Percentiles rank a stretch among this genome's conserved stretches.
Evolutionary conservation across 176 grass and related monocot genomes (phyloP).

Genomic region (Triticum monococcum): DNA sequence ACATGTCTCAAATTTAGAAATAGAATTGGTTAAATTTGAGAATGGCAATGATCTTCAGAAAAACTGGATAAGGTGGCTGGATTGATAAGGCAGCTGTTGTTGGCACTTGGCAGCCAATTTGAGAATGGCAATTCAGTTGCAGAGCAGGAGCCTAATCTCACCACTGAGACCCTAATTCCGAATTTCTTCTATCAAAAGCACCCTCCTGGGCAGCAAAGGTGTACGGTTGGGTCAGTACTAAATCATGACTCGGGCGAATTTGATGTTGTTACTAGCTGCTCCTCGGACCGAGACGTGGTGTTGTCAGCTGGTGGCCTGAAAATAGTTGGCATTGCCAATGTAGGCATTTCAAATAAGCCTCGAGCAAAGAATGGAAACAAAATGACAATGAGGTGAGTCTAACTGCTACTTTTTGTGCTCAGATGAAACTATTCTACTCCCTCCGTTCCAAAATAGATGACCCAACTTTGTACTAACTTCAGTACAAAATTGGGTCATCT

Average conservation of each 20-base stretch:
- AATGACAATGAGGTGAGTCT: constrained; percentile 47
- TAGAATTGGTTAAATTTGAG: neutral
- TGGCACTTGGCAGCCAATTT: too few species aligned
- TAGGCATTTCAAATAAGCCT: constrained; percentile 36
- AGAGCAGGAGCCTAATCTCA: constrained; percentile 25
- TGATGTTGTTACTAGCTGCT: constrained; percentile 49
- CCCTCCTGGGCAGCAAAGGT: constrained; percentile 41
- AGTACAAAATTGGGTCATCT: too few species aligned
- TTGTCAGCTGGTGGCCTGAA: constrained; percentile 48
- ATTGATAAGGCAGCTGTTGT: constrained; percentile 33
- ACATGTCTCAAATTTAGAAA: too few species aligned
- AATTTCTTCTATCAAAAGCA: constrained; percentile 57
- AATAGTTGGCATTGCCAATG: constrained; percentile 20
- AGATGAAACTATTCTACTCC: constrained; percentile 6
- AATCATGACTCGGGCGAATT: constrained; percentile 41
- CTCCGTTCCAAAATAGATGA: too few species aligned
- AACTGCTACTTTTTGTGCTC: neutral
- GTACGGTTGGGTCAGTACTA: constrained; percentile 39
- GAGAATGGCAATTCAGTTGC: constrained; percentile 42
- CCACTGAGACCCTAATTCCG: constrained; percentile 28
- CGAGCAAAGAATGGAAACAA: constrained; percentile 37
- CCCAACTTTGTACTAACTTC: too few species aligned
- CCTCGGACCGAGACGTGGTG: constrained; percentile 57
- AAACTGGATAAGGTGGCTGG: neutral
- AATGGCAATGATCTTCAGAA: neutral